Evolutionary conservation across 78 protist species (phyloP), one percentile per base, ranked within the genome.

Genomic region (Dictyostelium citrinum): DNA sequence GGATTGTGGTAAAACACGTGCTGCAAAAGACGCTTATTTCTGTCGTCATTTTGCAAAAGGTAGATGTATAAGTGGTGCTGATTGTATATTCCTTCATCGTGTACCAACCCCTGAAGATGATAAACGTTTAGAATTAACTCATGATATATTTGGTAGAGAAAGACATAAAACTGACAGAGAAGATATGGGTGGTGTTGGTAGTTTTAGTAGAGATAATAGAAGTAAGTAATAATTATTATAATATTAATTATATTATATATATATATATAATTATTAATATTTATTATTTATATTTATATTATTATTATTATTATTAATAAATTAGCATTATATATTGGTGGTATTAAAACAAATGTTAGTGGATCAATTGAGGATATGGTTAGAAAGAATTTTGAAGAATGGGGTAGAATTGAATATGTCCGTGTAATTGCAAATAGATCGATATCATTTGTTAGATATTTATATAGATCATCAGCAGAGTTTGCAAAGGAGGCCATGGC

Each of bases 181-280:
- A 6, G 96, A 93, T 75, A 93, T 93, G 96, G 90, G 90, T 82
- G 96, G 96, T 80, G 96, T 93, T 17, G 96, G 96, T 55, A 78
- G 90, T 60, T 93, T 93, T 51, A 81, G 82, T 64, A 64, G 90
- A 55, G 90, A 93, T 84, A 88, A 86, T 68, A 88, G 93, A 88
- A 88, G 92, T 86, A 86, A 41, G 84, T 86, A 74, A 22, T 1
- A 39, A 41, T 5, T 31, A 68, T 4, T 9, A 14, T 45, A 20
- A 64, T 20, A 22, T 61, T 20, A 39, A 39, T 5, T 39, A 39
- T 5, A 37, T 37, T 37, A 37, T 37, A 37, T 37, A 37, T 37
- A 37, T 37, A 37, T 37, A 37, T 37, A 37, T 60, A n/a, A 16
- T 11, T n/a, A n/a, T 6, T 43, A 6, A 43, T 5, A 43, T 43